Conservation (phyloP, 177 flowering plant species). For the Tripterygium wilfordii region DNA sequence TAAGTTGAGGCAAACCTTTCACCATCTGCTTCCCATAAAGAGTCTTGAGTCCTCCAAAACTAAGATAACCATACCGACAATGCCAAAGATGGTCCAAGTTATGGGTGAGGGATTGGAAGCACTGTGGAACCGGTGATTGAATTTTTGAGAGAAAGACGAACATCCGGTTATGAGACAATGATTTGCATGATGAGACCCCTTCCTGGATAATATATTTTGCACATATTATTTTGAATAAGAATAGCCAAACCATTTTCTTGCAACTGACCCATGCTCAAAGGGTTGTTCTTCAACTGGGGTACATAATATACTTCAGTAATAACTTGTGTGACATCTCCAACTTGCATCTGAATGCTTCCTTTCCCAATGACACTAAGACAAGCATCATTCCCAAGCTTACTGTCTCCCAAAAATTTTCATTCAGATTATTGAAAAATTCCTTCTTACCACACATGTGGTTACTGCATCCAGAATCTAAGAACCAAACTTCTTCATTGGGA, state of each 20-base stretch:
- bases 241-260: neutral
- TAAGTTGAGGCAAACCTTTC: neutral
- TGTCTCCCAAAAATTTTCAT: neutral
- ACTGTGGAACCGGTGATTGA: neutral
- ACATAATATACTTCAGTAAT: slow-evolving; percentile 1
- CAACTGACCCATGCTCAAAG: neutral
- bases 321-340: neutral
- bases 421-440: neutral
- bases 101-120: neutral
- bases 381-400: neutral
- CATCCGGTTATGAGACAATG: neutral
- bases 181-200: neutral
- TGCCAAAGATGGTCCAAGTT: neutral
- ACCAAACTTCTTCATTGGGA: neutral
- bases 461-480: neutral
- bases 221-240: neutral
- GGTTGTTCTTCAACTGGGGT: neutral
- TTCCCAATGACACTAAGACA: neutral
- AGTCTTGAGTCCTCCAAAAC: neutral
- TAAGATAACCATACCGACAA: slow-evolving; percentile 1
- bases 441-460: slow-evolving; percentile 4
- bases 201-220: neutral
- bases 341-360: neutral
- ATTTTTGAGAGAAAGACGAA: neutral
- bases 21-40: neutral